Percentiles rank a stretch among this genome's conserved stretches.
Conservation (phyloP, 2,329 filamentous ascomycete species). For the Neophaeococcomyces aloes region DNA sequence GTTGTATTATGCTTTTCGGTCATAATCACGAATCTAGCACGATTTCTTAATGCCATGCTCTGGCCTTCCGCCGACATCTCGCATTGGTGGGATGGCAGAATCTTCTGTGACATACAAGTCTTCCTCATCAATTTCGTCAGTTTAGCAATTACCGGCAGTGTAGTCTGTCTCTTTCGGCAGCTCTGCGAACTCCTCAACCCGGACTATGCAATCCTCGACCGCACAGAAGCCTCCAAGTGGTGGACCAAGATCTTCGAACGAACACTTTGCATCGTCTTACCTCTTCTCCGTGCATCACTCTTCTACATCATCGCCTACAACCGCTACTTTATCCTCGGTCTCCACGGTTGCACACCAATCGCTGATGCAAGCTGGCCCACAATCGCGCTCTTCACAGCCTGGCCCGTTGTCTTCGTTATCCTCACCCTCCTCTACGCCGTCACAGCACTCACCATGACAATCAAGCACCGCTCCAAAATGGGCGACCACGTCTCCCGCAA, state of each 20-base stretch:
- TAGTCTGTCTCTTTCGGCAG: slow-evolving; percentile 49
- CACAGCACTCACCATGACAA: not conserved
- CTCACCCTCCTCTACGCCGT: not conserved
- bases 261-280: slow-evolving; percentile 46
- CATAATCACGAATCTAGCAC: slow-evolving; percentile 46
- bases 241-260: slow-evolving; percentile 42
- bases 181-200: slow-evolving; percentile 53
- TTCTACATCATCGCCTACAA: slow-evolving; percentile 51
- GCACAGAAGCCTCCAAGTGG: slow-evolving; percentile 37
- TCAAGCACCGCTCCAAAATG: slow-evolving; percentile 1
- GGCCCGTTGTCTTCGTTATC: slow-evolving; percentile 42
- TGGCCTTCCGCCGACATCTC: slow-evolving; percentile 50
- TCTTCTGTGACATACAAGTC: slow-evolving; percentile 55
- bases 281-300: slow-evolving; percentile 43
- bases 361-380: slow-evolving; percentile 49
- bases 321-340: slow-evolving; percentile 48
- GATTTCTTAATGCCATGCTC: slow-evolving; percentile 52
- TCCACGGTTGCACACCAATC: slow-evolving; percentile 42
- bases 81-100: slow-evolving; percentile 48
- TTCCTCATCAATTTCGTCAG: slow-evolving; percentile 46
- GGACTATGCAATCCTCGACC: slow-evolving; percentile 42
- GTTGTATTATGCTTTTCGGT: slow-evolving; percentile 47
- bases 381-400: slow-evolving; percentile 45
- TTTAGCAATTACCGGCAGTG: slow-evolving; percentile 42
- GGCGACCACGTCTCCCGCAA: not conserved